These are phyloP conservation scores for Backusella tuberculispora DNA, from an alignment of 192 early-diverging fungal genomes.

Conservation along the genomic window DNA sequence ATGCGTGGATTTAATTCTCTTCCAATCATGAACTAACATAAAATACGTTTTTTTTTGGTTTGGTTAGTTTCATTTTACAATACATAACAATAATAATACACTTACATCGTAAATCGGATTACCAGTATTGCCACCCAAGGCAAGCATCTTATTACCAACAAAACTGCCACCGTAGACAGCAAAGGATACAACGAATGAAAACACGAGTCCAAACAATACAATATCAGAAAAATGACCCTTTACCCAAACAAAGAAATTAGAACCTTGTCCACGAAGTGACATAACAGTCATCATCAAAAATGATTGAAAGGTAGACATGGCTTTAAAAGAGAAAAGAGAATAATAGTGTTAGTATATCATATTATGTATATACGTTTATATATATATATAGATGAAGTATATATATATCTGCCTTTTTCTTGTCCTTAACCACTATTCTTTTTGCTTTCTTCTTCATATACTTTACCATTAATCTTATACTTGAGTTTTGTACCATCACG, in stretches of 20 bases:
- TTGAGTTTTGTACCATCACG: conserved; percentile 72
- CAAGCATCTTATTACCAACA: conserved; percentile 65
- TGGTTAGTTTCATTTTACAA: background rate
- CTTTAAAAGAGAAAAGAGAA: conserved; percentile 1
- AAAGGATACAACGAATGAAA: conserved; percentile 64
- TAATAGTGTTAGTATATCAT: background rate
- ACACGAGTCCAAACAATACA: conserved; percentile 65
- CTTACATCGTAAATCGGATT: conserved; percentile 84
- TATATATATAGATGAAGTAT: no score
- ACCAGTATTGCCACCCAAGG: conserved; percentile 87
- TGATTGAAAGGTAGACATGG: conserved; percentile 48
- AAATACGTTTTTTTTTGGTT: background rate
- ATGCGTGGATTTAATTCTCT: conserved; percentile 95
- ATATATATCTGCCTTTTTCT: background rate
- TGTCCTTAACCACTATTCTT: background rate
- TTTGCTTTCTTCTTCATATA: background rate
- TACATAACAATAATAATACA: background rate
- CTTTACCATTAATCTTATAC: conserved; percentile 83
- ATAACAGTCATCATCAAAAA: conserved; percentile 54
- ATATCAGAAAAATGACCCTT: conserved; percentile 78
- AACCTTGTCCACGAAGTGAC: conserved; percentile 56
- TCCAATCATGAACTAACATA: conserved; percentile 83
- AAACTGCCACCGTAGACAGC: conserved; percentile 80
- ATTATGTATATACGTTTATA: background rate
- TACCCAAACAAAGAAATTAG: conserved; percentile 74